These are phyloP conservation scores for Pichia sp. DNA, from an alignment of 1,139 yeast species.

Conservation along the genomic window DNA sequence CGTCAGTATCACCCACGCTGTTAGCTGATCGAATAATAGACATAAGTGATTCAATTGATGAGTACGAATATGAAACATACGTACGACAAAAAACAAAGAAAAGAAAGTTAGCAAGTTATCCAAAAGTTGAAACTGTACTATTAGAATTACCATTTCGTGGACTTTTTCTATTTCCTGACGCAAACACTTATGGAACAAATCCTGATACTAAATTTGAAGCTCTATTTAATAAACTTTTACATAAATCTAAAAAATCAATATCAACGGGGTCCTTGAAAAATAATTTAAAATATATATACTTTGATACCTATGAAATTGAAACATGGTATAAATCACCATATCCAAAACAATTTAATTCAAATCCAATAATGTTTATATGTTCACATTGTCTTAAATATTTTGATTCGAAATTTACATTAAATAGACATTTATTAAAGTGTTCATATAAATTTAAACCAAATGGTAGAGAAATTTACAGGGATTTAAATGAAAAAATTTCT, in stretches of 20 bases:
- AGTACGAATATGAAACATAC: not conserved
- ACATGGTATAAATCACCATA: slow-evolving; percentile 95
- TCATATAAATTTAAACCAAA: slow-evolving; percentile 68
- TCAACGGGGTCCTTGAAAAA: slow-evolving; percentile 19
- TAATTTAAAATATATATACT: slow-evolving; percentile 43
- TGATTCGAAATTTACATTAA: slow-evolving; percentile 59
- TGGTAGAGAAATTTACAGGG: slow-evolving; percentile 83
- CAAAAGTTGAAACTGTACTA: slow-evolving; percentile 25
- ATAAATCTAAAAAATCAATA: slow-evolving; percentile 30
- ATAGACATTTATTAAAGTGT: slow-evolving; percentile 71
- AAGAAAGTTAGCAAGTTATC: slow-evolving; percentile 1
- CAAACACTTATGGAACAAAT: slow-evolving; percentile 53
- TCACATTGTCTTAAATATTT: slow-evolving; percentile 81
- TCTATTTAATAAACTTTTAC: slow-evolving; percentile 37
- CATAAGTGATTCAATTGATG: not conserved
- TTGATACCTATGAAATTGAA: slow-evolving; percentile 66
- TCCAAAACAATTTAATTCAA: slow-evolving; percentile 75
- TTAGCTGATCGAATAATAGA: not conserved
- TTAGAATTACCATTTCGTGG: slow-evolving; percentile 61
- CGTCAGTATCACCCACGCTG: not conserved
- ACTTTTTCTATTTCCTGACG: slow-evolving; percentile 49
- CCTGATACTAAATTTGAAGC: slow-evolving; percentile 50
- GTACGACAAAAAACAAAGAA: not conserved
- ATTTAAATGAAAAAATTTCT: slow-evolving; percentile 40
- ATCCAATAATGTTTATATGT: slow-evolving; percentile 63